These are phyloP conservation scores for Groenewaldozyma tartarivorans DNA, from an alignment of 805 yeast species.

Conservation along the genomic window DNA sequence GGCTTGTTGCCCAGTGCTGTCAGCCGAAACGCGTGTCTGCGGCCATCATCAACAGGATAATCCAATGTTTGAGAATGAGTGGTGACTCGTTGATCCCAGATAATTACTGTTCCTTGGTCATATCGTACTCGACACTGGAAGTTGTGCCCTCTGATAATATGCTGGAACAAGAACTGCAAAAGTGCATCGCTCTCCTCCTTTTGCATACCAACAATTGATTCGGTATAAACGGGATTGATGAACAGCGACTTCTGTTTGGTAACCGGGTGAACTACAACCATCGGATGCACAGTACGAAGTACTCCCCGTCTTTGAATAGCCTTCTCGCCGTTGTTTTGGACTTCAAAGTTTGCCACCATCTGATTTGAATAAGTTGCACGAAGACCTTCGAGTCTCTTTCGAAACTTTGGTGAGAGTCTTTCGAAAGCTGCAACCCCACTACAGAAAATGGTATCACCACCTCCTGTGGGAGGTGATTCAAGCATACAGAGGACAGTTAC, in stretches of 20 bases:
- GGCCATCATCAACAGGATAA: slow-evolving; percentile 11
- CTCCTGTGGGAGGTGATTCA: slow-evolving; percentile 36
- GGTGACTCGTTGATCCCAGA: slow-evolving; percentile 71
- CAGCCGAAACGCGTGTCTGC: too few relatives aligned
- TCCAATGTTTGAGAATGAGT: slow-evolving; percentile 62
- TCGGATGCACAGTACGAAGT: slow-evolving; percentile 56
- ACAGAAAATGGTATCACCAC: slow-evolving; percentile 54
- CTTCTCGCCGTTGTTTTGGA: slow-evolving; percentile 24
- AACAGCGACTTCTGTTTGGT: slow-evolving; percentile 52
- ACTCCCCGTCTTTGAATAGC: slow-evolving; percentile 47
- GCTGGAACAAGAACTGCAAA: slow-evolving; percentile 44
- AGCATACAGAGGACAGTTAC: slow-evolving; percentile 22
- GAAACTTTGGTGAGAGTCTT: slow-evolving; percentile 45
- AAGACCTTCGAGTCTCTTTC: slow-evolving; percentile 42
- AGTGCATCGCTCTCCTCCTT: slow-evolving; percentile 55
- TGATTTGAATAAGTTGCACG: slow-evolving; percentile 51
- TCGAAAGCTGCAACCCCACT: slow-evolving; percentile 48
- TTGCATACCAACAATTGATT: slow-evolving; percentile 59
- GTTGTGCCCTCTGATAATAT: slow-evolving; percentile 47
- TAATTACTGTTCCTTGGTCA: slow-evolving; percentile 58
- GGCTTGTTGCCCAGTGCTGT: too few relatives aligned
- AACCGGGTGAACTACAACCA: slow-evolving; percentile 66
- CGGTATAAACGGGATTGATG: slow-evolving; percentile 52
- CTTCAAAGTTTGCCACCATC: slow-evolving; percentile 41
- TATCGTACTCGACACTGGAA: slow-evolving; percentile 61